Base-by-base conservation (phyloP, 2,329 filamentous ascomycete genomes). In the Fusarium clavum region DNA sequence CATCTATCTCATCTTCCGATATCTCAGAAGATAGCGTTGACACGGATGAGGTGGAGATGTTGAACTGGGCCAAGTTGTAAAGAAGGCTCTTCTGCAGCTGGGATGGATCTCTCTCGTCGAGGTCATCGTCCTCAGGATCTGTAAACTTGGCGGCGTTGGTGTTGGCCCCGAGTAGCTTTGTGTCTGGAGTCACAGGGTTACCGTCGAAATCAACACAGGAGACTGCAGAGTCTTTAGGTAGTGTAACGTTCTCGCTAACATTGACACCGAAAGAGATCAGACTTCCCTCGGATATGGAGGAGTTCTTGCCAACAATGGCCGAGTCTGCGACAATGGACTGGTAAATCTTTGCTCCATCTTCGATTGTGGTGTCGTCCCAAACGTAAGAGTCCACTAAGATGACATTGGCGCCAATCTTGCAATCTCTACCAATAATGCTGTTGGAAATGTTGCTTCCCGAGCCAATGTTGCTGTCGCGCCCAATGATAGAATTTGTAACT, bases 381-480 rank as follows among this genome's bases (percentile, higher is more conserved):
- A 99, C 88, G 74, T 94, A 95, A 24, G 93, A 91, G 72, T 93
- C 87, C 49, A 92, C 87, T 65, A 99, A 89, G 40, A 84, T 87
- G 29, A 96, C 94, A 70, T 96, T 93, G 72, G 88, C 91, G 9
- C 96, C 96, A 72, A 99, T 96, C 70, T 89, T 90, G 81, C 95
- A 98, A 71, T 92, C 87, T 66, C 92, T 88, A 32, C 96, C 96
- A 64, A 99, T 90, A 48, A 96, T 88, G 75, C 92, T 94, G 79
- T 92, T 92, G 11, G 85, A 85, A 32, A 99, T 87, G 1, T 83
- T 85, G 70, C 87, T 92, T 45, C 89, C 88, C 25, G 92, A 88
- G 8, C 92, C 94, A 57, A 99, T 87, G 60, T 86, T 90, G 2
- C 92, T 94, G 53, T 90, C 89, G 70, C 88, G 86, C 7, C 95